Evolutionary conservation across 2,329 filamentous ascomycete genomes (phyloP), one percentile per base, ranked within the genome.

Genomic region (Pseudodiploospora longispora): DNA sequence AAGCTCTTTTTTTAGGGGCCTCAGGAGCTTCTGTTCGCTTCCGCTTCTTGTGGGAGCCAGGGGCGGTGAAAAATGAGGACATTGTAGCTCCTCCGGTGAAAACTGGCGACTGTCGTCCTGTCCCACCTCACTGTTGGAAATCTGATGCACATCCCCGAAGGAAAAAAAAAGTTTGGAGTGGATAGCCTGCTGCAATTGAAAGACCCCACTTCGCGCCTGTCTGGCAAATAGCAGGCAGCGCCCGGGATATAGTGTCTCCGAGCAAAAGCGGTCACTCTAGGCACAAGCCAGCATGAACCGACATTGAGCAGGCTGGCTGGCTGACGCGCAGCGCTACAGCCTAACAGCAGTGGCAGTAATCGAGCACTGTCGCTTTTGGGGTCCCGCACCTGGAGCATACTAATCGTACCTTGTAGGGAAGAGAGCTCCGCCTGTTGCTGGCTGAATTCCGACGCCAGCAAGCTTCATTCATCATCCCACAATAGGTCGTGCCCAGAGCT

Each of bases 41-140:
- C 57, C 93, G 77, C 76, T 97, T 97, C 70, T 87, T 87, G 60
- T 91, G 85, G 41, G 85, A 84, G 35, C 85, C 85, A 5, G 93
- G 89, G 34, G 84, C 72, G 41, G 90, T 95, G 68, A 98, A 98
- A 68, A 97, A 98, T 34, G 90, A 95, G 59, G 91, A 95, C 90
- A 95, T 94, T 53, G 52, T 70, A 55, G 57, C 50, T 54, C 46
- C 41, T 37, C 31, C 34, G 30, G 27, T 44, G 38, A 41, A 36
- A 19, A 30, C 39, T 37, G 36, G 37, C 32, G 6, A 32, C 31
- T 38, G 36, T 38, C 28, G 40, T 43, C n/a, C 31, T 50, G 45
- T 48, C 52, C 52, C 55, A 47, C 43, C 54, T 59, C 48, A 47
- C 49, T 51, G 46, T 49, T 57, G 52, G 56, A 54, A 56, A 56